These are phyloP conservation scores for Sugiyamaella valdiviana DNA, from an alignment of 805 yeast species.

Conservation along the genomic window DNA sequence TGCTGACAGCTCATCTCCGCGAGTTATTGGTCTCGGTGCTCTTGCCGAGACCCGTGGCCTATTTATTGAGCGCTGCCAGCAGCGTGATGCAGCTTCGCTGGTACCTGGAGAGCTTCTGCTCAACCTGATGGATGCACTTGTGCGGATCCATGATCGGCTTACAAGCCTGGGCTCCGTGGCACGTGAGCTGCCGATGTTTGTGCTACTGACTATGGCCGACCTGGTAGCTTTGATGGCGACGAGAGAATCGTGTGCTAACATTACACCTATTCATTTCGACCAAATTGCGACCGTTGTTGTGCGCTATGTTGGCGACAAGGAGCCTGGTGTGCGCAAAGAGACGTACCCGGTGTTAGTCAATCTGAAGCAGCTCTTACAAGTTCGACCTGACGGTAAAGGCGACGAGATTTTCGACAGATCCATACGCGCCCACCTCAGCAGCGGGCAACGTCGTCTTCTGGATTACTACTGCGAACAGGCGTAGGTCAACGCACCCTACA, in stretches of 20 bases:
- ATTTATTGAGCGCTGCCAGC: constrained; percentile 10
- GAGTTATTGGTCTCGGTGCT: constrained; percentile 16
- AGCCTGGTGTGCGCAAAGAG: constrained; percentile 26
- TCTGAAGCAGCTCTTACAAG: constrained; percentile 3
- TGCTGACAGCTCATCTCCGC: constrained; percentile 10
- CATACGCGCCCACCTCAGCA: constrained; percentile 17
- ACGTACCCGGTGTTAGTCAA: constrained; percentile 25
- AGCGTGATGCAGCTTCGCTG: neutral
- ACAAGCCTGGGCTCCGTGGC: neutral
- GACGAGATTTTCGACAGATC: constrained; percentile 12
- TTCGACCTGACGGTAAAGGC: neutral
- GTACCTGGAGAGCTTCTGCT: neutral
- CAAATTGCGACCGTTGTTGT: constrained; percentile 11
- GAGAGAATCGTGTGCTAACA: neutral
- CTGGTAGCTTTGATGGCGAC: constrained; percentile 1
- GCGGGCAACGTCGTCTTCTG: constrained; percentile 27
- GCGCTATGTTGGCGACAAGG: constrained; percentile 16
- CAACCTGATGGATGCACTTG: constrained; percentile 7
- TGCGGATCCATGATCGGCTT: neutral
- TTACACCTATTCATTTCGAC: neutral
- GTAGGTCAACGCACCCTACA: neutral
- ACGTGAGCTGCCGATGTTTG: constrained; percentile 8
- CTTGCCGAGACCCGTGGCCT: constrained; percentile 21
- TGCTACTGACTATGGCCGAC: constrained; percentile 11
- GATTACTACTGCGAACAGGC: constrained; percentile 19